Base-by-base conservation (phyloP, 495 filamentous ascomycete species). In the Aspergillus sclerotiicarbonarius region DNA sequence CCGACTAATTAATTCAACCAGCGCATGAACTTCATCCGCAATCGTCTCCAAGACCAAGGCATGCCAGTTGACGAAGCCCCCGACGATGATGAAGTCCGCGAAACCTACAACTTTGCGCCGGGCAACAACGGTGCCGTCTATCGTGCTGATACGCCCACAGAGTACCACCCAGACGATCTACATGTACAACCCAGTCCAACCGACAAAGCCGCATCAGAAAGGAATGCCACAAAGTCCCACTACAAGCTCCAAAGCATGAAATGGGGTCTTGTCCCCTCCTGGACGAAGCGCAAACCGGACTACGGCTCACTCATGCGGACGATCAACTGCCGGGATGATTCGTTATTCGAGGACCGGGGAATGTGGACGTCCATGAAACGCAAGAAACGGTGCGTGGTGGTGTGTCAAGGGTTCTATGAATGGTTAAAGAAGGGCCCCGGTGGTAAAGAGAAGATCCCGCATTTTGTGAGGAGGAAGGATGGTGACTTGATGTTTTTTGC, bases 321-420 rank as follows among this genome's bases (percentile, higher is more conserved):
- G 0, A 98, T 98, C 68, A 98, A 98, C 70, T 96, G 92, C 70
- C 87, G 94, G 20, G 92, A 92, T 66, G 94, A 97, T 71, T 94
- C 91, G 4, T 75, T 98, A 6, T 74, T 81, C 1, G 82, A 87
- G 8, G 81, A 87, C 20, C 80, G 83, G 3, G 91, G 92, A 12
- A 90, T 96, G 86, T 98, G 94, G 94, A 87, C 82, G 25, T 82
- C 79, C 13, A 96, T 98, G 89, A 97, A 96, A 70, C 80, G 84
- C 49, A 83, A 77, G 63, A 96, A 96, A 69, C 80, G 94, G 21
- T 98, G 94, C 67, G 76, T 97, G 43, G 85, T 98, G 2, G 62
- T 93, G 4, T 90, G 88, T 13, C 86, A 96, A 71, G 94, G 94
- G 3, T 98, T 97, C 72, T 98, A 93, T 70, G 94, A 98, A 71